These are phyloP conservation scores for Fomitopsis palustris DNA, from an alignment of 1,284 basidiomycete species.

Conservation along the genomic window DNA sequence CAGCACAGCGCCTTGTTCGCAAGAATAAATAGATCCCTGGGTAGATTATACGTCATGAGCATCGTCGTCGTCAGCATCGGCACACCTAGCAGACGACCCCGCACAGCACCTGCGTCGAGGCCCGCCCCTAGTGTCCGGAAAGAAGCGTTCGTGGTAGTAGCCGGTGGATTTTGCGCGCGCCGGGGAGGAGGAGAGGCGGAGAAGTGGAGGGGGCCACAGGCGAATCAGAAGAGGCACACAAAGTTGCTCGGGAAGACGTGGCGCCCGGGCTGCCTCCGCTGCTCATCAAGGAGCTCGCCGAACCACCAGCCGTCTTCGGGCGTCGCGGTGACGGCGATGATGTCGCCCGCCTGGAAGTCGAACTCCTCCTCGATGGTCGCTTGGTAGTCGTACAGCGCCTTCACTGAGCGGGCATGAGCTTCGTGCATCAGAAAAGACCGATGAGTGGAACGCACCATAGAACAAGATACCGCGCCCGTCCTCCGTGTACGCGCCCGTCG, in stretches of 20 bases:
- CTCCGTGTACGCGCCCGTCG: constrained; percentile 73
- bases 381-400: constrained; percentile 89
- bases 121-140: background rate
- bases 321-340: constrained; percentile 89
- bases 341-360: constrained; percentile 88
- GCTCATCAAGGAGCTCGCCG: constrained; percentile 82
- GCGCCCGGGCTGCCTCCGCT: constrained; percentile 70
- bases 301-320: constrained; percentile 97
- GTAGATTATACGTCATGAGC: background rate
- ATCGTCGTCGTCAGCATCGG: background rate
- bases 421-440: background rate
- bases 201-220: background rate
- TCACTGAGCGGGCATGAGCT: constrained; percentile 47
- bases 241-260: constrained; percentile 95
- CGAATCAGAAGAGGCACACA: constrained; percentile 61
- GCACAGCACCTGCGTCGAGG: background rate
- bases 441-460: constrained; percentile 55
- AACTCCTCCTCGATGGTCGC: constrained; percentile 89
- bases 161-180: no score
- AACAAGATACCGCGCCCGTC: constrained; percentile 79
- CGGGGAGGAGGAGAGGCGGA: background rate
- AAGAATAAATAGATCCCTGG: background rate
- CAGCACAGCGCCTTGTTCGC: background rate
- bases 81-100: background rate
- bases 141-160: background rate